Evolutionary conservation across 2,329 filamentous ascomycete genomes (phyloP).

Genomic region (Verticillium klebahnii): DNA sequence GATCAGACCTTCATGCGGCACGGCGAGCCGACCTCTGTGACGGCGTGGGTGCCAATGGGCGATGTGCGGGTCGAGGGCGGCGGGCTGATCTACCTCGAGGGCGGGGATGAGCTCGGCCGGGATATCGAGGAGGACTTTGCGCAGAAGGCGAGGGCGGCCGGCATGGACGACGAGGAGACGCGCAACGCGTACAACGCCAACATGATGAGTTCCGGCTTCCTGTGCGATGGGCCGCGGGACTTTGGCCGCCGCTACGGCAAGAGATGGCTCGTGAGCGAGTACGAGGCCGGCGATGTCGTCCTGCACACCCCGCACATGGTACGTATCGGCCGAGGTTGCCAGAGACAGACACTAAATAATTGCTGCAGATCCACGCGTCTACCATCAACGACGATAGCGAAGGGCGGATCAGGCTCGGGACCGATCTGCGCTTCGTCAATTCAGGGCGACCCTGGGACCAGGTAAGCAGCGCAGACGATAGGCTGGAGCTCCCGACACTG

Average conservation of each 20-base stretch:
- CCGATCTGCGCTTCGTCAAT: conserved; percentile 52
- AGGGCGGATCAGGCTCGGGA: conserved; percentile 48
- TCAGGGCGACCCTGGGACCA: conserved; percentile 14
- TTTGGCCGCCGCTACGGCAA: conserved; percentile 23
- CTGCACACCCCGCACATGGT: conserved; percentile 32
- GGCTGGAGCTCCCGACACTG: not conserved
- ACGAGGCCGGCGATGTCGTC: conserved; percentile 35
- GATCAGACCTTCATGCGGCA: conserved; percentile 54
- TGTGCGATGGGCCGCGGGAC: conserved; percentile 42
- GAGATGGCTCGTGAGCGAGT: conserved; percentile 30
- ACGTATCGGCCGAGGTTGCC: not conserved
- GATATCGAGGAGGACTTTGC: conserved; percentile 47
- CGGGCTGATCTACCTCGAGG: conserved; percentile 55
- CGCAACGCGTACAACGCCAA: conserved; percentile 51
- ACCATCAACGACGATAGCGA: conserved; percentile 48
- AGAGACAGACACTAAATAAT: not conserved
- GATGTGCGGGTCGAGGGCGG: conserved; percentile 50
- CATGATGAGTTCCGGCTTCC: conserved; percentile 51
- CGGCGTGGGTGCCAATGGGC: conserved; percentile 54
- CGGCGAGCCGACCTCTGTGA: conserved; percentile 49
- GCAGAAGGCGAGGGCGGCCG: conserved; percentile 39
- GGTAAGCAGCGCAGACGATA: not conserved
- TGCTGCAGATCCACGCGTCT: conserved; percentile 48
- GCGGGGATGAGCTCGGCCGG: conserved; percentile 21
- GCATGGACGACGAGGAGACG: conserved; percentile 47